Percentiles rank a stretch among this genome's conserved stretches.
Evolutionary conservation across 176 grass and related monocot species (phyloP).

Genomic region (barley (Hordeum vulgare)): MorexV3_pseudomolecules_assembly NC_058524.1:190781856-190782355

Average conservation of each 20-base stretch:
- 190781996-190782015: slow-evolving; percentile 49
- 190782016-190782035: slow-evolving; percentile 35
- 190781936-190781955: slow-evolving; percentile 30
- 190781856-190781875: neutral
- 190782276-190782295: slow-evolving; percentile 47
- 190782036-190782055: slow-evolving; percentile 59
- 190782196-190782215: slow-evolving; percentile 63
- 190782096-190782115: slow-evolving; percentile 54
- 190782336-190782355: slow-evolving; percentile 6
- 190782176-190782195: neutral
- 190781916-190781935: neutral
- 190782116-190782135: slow-evolving; percentile 22
- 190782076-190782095: slow-evolving; percentile 32
- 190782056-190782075: slow-evolving; percentile 51
- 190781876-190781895: neutral
- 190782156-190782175: neutral
- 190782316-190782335: slow-evolving; percentile 59
- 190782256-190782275: slow-evolving; percentile 42
- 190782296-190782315: slow-evolving; percentile 87
- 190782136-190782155: neutral
- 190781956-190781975: slow-evolving; percentile 33
- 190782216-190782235: slow-evolving; percentile 63
- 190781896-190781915: slow-evolving; percentile 2
- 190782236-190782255: slow-evolving; percentile 50
- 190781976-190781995: slow-evolving; percentile 37